Conservation (phyloP, 371 early-diverging fungal species). For the Saksenaea vasiformis region DNA sequence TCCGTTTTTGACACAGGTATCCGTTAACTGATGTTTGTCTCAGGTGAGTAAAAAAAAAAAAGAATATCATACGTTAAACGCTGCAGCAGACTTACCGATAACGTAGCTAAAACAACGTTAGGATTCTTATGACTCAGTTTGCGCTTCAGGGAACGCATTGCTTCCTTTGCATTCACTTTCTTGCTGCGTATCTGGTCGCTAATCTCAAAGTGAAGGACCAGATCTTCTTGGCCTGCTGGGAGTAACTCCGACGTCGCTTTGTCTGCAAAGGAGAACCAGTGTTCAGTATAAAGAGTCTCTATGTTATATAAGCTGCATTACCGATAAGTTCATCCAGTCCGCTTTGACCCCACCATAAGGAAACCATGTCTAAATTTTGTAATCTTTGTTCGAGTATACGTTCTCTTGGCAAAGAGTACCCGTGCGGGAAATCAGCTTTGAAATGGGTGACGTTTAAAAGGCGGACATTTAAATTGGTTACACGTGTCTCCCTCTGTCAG, state of each 20-base stretch:
- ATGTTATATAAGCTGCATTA: slow-evolving; percentile 4
- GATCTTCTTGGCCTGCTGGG: slow-evolving; percentile 84
- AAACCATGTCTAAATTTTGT: slow-evolving; percentile 21
- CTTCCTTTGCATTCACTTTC: slow-evolving; percentile 79
- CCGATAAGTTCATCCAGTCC: slow-evolving; percentile 49
- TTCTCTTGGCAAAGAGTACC: not conserved
- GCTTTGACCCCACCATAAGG: slow-evolving; percentile 49
- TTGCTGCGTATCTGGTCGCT: slow-evolving; percentile 93
- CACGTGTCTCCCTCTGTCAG: too few species aligned
- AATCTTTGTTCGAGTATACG: not conserved
- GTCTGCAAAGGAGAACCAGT: slow-evolving; percentile 38
- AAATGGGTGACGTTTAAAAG: too few species aligned
- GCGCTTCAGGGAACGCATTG: slow-evolving; percentile 73
- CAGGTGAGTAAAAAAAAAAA: not conserved
- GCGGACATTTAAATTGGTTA: too few species aligned
- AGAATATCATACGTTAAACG: not conserved
- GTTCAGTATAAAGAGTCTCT: not conserved
- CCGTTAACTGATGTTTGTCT: slow-evolving; percentile 63
- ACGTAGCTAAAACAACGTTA: slow-evolving; percentile 87
- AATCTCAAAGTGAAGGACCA: slow-evolving; percentile 83
- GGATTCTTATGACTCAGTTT: slow-evolving; percentile 87
- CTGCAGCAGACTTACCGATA: slow-evolving; percentile 66
- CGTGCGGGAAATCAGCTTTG: too few species aligned
- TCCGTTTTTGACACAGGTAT: slow-evolving; percentile 94
- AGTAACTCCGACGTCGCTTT: slow-evolving; percentile 90